A percentile compares a stretch with the other conserved stretches of the same genome.
These are phyloP conservation scores for Dinochytrium kinnereticum DNA, from an alignment of 371 early-diverging fungal species.

Conservation along the genomic window DNA sequence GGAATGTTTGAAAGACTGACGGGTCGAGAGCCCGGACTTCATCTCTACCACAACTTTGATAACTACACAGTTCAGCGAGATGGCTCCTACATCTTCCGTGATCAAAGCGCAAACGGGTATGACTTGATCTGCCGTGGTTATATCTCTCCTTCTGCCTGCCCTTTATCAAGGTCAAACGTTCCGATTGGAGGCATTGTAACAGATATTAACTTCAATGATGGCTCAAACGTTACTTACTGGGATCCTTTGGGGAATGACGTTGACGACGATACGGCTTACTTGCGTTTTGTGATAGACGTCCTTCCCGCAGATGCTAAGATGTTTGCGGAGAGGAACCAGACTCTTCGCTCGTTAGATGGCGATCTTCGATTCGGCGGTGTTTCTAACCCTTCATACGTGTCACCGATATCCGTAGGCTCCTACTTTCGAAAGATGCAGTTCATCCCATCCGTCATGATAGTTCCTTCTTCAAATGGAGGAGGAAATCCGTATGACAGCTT, in stretches of 20 bases:
- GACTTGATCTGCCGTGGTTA: constrained; percentile 19
- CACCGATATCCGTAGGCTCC: constrained; percentile 5
- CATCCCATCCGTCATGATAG: constrained; percentile 5
- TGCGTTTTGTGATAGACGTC: constrained; percentile 20
- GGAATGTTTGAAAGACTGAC: constrained; percentile 4
- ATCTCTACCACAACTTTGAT: constrained; percentile 26
- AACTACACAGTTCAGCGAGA: constrained; percentile 15
- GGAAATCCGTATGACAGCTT: constrained; percentile 23
- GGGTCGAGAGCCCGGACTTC: constrained; percentile 15
- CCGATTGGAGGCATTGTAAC: constrained; percentile 12
- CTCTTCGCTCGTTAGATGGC: constrained; percentile 1
- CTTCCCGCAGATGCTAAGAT: constrained; percentile 13
- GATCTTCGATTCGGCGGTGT: neutral
- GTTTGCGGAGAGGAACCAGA: neutral
- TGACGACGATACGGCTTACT: constrained; percentile 20
- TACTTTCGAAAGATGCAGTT: constrained; percentile 6
- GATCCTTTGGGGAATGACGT: constrained; percentile 14
- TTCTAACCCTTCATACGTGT: neutral
- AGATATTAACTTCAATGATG: constrained; percentile 12
- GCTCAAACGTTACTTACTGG: neutral
- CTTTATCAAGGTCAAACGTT: neutral
- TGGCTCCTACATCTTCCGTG: constrained; percentile 10
- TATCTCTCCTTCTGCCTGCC: neutral
- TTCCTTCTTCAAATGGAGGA: constrained; percentile 8
- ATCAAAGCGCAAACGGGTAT: constrained; percentile 3